Base-by-base conservation (phyloP, 1,284 basidiomycete species). In the Phylloboletellus chloephorus region DNA sequence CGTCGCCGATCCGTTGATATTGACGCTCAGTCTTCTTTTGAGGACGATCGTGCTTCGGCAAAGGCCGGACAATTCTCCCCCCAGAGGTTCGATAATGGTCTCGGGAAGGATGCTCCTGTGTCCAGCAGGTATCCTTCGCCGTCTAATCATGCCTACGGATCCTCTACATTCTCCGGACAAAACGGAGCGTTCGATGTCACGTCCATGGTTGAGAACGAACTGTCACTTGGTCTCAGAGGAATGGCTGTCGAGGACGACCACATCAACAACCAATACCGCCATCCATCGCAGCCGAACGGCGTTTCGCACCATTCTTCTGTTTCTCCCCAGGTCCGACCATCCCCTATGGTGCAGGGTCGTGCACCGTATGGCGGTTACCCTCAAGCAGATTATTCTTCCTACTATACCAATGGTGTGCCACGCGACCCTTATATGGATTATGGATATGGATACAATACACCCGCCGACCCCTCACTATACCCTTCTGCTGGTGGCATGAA, bases 161-260 rank as follows among this genome's bases (percentile, higher is more conserved):
- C 64, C 20, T 67, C 64, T 52, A 44, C 63, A 20, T 59, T 66
- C 37, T 49, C 54, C 29, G 57, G 57, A 37, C 63, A 65, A 50
- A 62, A 57, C 38, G 58, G 57, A 37, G 50, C 52, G 7, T 72
- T 78, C 48, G 76, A 78, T 47, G 59, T 67, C 11, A 56, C 72
- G 9, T 61, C 71, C 29, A 53, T 66, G 20, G 68, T 68, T 12
- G 73, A 74, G 38, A 73, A 71, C 36, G 79, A 82, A 23, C 64
- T 81, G 23, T 66, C 78, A 15, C 57, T 73, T 28, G 71, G 74
- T 1, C 64, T 85, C 39, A 74, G 80, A 44, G 78, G 79, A 7
- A 82, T 86, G 76, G 71, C 67, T 12, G 75, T 81, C 30, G 82
- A 82, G 51, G 82, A 85, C 31, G 79, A 82, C 42, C 69, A 68